Evolutionary conservation across 208 protist species (phyloP).

Genomic region (Balamuthia mandrillaris): DNA sequence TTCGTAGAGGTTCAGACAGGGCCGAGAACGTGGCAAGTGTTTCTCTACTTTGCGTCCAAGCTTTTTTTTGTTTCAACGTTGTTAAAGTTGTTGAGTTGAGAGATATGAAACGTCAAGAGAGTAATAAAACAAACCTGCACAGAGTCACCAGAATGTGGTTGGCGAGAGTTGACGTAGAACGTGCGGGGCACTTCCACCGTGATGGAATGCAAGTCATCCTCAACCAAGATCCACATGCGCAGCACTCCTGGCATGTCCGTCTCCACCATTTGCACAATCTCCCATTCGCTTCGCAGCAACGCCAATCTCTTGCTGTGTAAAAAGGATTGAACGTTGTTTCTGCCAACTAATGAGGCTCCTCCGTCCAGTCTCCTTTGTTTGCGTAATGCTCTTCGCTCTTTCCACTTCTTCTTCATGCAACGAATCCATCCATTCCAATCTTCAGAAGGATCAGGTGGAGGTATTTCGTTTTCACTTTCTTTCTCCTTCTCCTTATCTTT

Average conservation of each 20-base stretch:
- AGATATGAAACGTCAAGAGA: not conserved
- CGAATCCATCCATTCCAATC: conserved; percentile 36
- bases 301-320: not conserved
- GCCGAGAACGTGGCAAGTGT: not conserved
- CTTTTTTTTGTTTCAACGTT: not conserved
- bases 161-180: conserved; percentile 36
- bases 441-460: no score
- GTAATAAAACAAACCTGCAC: no score
- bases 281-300: no score
- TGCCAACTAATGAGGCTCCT: not conserved
- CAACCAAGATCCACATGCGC: conserved; percentile 37
- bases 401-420: conserved; percentile 54
- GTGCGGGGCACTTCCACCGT: conserved; percentile 27
- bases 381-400: conserved; percentile 5
- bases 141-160: not conserved
- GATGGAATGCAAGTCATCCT: conserved; percentile 31
- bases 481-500: no score
- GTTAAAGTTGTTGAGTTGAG: not conserved
- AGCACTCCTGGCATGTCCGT: not conserved
- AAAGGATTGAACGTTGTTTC: not conserved
- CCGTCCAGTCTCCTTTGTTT: conserved; percentile 21
- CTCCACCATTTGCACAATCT: not conserved
- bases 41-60: no score
- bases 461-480: no score
- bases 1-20: not conserved